These are phyloP conservation scores for Rhododendron mucronatum DNA, from an alignment of 148 eudicot species.

Conservation along the genomic window DNA sequence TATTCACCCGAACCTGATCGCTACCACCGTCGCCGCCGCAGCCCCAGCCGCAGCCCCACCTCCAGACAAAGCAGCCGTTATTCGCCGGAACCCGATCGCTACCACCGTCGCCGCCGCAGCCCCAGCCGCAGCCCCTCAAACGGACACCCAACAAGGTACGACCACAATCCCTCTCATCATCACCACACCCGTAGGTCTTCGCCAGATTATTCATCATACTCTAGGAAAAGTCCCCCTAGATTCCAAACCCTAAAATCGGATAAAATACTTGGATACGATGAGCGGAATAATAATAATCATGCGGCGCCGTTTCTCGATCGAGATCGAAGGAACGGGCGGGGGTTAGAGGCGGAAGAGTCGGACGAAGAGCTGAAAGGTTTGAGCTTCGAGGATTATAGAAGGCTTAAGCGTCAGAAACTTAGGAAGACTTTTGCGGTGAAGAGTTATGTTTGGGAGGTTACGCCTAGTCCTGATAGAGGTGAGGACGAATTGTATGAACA, in stretches of 20 bases:
- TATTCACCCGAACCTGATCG: slow-evolving; percentile 32
- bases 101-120: slow-evolving; percentile 20
- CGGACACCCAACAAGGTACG: slow-evolving; percentile 34
- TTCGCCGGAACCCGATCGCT: slow-evolving; percentile 32
- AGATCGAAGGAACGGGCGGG: slow-evolving; percentile 35
- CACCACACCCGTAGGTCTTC: slow-evolving; percentile 23
- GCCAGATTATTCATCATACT: slow-evolving; percentile 36
- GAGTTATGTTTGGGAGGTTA: slow-evolving; percentile 56
- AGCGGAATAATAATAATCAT: slow-evolving; percentile 22
- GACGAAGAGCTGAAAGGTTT: slow-evolving; percentile 79
- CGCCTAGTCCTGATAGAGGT: slow-evolving; percentile 80
- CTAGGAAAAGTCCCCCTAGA: slow-evolving; percentile 33
- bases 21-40: slow-evolving; percentile 13
- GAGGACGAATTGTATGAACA: slow-evolving; percentile 36
- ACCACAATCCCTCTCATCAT: slow-evolving; percentile 25
- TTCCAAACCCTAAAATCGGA: slow-evolving; percentile 23
- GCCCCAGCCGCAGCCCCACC: slow-evolving; percentile 32
- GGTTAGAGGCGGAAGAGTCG: slow-evolving; percentile 45
- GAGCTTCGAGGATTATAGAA: slow-evolving; percentile 59
- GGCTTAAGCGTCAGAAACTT: slow-evolving; percentile 75
- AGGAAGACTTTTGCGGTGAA: slow-evolving; percentile 38
- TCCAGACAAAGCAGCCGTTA: slow-evolving; percentile 17
- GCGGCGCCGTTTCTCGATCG: slow-evolving; percentile 40
- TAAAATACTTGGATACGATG: slow-evolving; percentile 18
- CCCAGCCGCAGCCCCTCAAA: slow-evolving; percentile 35